Evolutionary conservation across 306 rosid genomes (phyloP).

Genomic region (Phaseolus lunatus): DNA sequence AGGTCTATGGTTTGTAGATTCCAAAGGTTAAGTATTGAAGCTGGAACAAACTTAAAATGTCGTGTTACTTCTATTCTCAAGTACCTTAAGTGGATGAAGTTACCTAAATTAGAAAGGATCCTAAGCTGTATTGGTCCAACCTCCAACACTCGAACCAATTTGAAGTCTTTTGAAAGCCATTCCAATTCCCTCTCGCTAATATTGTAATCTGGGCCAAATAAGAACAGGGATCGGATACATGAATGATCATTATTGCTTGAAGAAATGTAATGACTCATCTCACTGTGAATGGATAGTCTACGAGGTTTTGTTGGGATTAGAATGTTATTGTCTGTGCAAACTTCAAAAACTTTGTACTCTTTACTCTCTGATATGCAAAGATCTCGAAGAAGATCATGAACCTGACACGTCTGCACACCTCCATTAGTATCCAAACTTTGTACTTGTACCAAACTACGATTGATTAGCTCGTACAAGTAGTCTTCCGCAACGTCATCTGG

Average conservation of each 20-base stretch:
- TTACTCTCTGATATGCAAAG: conserved; percentile 41
- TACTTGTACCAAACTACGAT: conserved; percentile 41
- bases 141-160: conserved; percentile 39
- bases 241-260: conserved; percentile 35
- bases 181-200: neutral
- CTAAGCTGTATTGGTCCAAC: neutral
- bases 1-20: neutral
- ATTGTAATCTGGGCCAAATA: neutral
- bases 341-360: conserved; percentile 19
- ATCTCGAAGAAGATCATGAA: conserved; percentile 41
- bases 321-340: conserved; percentile 3
- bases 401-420: conserved; percentile 21
- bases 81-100: conserved; percentile 42
- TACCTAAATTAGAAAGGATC: conserved; percentile 17
- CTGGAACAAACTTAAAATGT: conserved; percentile 16
- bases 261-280: conserved; percentile 9
- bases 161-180: conserved; percentile 31
- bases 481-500: conserved; percentile 39
- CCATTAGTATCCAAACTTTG: conserved; percentile 2
- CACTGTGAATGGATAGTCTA: conserved; percentile 34
- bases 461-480: conserved; percentile 43
- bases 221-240: conserved; percentile 39
- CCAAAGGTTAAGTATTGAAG: conserved; percentile 38
- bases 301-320: conserved; percentile 28
- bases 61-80: neutral